phyloP scores from a whole-genome alignment of 805 yeast species.

The Aciculoconidium aculeatum region DNA sequence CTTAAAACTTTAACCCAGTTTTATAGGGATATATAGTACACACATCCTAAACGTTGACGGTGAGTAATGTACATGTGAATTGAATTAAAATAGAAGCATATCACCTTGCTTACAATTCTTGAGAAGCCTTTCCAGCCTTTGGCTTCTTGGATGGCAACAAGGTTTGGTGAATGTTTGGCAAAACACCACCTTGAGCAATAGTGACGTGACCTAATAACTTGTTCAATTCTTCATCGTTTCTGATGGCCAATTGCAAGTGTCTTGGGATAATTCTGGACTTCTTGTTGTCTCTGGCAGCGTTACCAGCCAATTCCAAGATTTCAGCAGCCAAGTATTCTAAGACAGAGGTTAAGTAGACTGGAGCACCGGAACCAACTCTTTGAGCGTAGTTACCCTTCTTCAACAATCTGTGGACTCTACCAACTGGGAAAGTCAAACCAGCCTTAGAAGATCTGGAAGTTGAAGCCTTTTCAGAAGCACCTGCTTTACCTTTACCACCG shows the following conservation, averaged over 20 bases:
- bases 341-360: constrained; percentile 45
- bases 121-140: constrained; percentile 44
- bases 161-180: constrained; percentile 46
- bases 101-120: constrained; percentile 41
- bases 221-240: constrained; percentile 48
- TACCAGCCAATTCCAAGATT: constrained; percentile 48
- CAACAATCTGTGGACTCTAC: constrained; percentile 47
- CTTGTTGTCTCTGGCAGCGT: constrained; percentile 70
- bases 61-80: constrained; percentile 5
- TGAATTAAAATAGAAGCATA: constrained; percentile 3
- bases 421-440: constrained; percentile 47
- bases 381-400: constrained; percentile 48
- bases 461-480: constrained; percentile 42
- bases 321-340: constrained; percentile 47
- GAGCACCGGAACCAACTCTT: constrained; percentile 50
- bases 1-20: constrained; percentile 5
- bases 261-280: constrained; percentile 66
- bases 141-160: constrained; percentile 52
- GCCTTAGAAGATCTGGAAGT: constrained; percentile 46
- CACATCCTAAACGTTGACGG: constrained; percentile 3
- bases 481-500: constrained; percentile 34
- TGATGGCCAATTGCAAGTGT: constrained; percentile 48
- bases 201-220: constrained; percentile 60
- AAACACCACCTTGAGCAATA: constrained; percentile 49
- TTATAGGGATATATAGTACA: constrained; percentile 4